Conservation (phyloP, 2,329 filamentous ascomycete species). For the Fusarium illudens region DNA sequence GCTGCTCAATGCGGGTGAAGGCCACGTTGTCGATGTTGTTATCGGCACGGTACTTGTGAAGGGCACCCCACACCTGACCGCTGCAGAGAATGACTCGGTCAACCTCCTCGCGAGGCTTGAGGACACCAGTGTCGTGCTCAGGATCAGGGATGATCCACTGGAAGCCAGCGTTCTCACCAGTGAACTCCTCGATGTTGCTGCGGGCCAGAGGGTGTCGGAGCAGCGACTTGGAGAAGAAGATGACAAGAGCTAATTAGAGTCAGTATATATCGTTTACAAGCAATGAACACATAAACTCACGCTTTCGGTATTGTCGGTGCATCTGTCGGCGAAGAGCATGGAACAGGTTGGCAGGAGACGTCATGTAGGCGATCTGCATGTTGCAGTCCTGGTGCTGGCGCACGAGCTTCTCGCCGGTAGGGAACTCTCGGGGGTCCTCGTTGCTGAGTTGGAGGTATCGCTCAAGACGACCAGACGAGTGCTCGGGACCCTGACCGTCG, state of each 20-base stretch:
- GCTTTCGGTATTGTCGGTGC: constrained; percentile 99
- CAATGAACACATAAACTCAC: constrained; percentile 63
- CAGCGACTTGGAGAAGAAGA: constrained; percentile 98
- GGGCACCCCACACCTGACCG: constrained; percentile 90
- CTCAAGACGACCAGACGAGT: constrained; percentile 97
- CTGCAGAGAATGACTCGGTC: constrained; percentile 94
- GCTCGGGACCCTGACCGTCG: constrained; percentile 97
- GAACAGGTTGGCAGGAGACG: constrained; percentile 95
- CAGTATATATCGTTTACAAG: constrained; percentile 16
- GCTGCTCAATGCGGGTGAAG: constrained; percentile 94
- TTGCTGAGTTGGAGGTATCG: constrained; percentile 97
- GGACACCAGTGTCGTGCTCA: constrained; percentile 77
- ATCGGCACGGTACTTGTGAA: constrained; percentile 89
- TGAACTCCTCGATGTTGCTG: constrained; percentile 90
- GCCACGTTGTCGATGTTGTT: constrained; percentile 90
- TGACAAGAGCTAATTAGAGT: constrained; percentile 71
- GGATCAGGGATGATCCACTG: constrained; percentile 95
- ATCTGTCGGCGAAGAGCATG: constrained; percentile 96
- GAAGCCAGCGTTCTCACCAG: constrained; percentile 85
- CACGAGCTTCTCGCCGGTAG: constrained; percentile 84
- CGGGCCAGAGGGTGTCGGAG: constrained; percentile 93
- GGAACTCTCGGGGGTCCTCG: constrained; percentile 95
- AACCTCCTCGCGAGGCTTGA: constrained; percentile 85
- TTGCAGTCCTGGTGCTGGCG: constrained; percentile 99
- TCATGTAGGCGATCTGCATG: constrained; percentile 98